phyloP scores from a whole-genome alignment of 2,329 filamentous ascomycete genomes.

The Parafenestella ontariensis region DNA sequence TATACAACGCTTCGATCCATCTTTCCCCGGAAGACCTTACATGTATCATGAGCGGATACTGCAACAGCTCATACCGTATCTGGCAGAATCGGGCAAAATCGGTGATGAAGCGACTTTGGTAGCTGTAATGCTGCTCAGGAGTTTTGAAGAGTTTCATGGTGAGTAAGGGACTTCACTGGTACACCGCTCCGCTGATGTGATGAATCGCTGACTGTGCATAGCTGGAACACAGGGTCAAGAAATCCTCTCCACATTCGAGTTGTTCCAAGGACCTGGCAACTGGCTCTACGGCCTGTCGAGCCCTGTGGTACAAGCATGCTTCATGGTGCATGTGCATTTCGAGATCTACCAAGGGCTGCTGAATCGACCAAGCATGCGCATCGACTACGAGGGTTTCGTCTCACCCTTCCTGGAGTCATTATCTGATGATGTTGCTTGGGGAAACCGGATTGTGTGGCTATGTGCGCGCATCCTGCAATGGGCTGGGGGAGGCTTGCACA shows the following conservation, averaged over 20 bases:
- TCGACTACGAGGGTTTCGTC: conserved; percentile 18
- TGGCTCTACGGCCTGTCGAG: conserved; percentile 21
- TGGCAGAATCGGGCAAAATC: conserved; percentile 21
- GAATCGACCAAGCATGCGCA: conserved; percentile 13
- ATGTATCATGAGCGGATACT: conserved; percentile 25
- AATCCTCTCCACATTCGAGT: conserved; percentile 21
- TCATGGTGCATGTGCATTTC: conserved; percentile 25
- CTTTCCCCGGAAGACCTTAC: conserved; percentile 20
- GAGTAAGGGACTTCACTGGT: neutral
- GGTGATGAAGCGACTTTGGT: conserved; percentile 25
- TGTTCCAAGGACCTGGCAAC: conserved; percentile 20
- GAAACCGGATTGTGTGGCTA: conserved; percentile 27
- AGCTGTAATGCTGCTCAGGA: conserved; percentile 24
- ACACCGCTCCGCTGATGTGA: neutral
- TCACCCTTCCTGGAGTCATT: conserved; percentile 10
- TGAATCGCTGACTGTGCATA: conserved; percentile 10
- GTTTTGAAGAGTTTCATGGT: conserved; percentile 28
- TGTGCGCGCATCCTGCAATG: conserved; percentile 25
- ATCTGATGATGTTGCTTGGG: conserved; percentile 19
- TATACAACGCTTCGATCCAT: conserved; percentile 34
- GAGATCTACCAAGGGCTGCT: conserved; percentile 23
- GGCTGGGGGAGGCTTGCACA: conserved; percentile 2
- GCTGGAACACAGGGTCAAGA: conserved; percentile 24
- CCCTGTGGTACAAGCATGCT: conserved; percentile 22
- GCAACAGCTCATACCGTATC: conserved; percentile 20